phyloP scores from a whole-genome alignment of 345 rosid genomes.

The Brassica incana region DNA sequence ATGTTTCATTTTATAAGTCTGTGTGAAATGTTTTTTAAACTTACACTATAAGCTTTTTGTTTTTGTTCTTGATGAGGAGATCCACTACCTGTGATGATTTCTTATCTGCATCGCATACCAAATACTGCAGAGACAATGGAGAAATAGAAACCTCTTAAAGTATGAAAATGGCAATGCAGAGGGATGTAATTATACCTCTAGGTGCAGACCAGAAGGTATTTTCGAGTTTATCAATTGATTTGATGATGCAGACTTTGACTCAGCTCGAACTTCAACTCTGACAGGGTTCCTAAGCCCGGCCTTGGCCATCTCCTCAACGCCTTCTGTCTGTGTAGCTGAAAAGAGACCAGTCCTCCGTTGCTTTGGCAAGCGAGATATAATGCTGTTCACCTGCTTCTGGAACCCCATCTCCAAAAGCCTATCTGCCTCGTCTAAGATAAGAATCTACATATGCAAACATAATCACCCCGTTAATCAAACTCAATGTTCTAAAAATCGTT shows the following conservation, averaged over 20 bases:
- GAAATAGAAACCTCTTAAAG: not conserved
- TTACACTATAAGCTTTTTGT: not conserved
- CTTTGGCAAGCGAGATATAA: conserved; percentile 85
- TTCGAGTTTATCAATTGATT: conserved; percentile 54
- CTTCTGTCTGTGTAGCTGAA: conserved; percentile 98
- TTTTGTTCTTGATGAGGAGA: not conserved
- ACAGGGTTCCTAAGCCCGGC: conserved; percentile 93
- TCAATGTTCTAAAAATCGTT: not conserved
- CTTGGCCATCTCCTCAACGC: conserved; percentile 78
- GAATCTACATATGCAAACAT: conserved; percentile 52
- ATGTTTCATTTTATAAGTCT: not conserved
- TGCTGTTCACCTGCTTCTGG: conserved; percentile 71
- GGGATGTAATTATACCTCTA: conserved; percentile 54
- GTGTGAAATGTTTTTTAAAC: not conserved
- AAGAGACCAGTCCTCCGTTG: conserved; percentile 95
- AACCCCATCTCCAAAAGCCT: conserved; percentile 96
- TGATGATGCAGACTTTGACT: conserved; percentile 48
- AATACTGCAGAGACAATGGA: not conserved
- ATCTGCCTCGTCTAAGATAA: conserved; percentile 93
- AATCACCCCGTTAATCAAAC: not conserved
- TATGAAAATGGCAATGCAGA: not conserved
- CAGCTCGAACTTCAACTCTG: conserved; percentile 86
- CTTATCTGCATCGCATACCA: not conserved
- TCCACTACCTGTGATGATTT: not conserved
- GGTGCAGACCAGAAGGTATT: conserved; percentile 86